Conservation (phyloP, 208 protist species). For the Leishmania tropica region DNA sequence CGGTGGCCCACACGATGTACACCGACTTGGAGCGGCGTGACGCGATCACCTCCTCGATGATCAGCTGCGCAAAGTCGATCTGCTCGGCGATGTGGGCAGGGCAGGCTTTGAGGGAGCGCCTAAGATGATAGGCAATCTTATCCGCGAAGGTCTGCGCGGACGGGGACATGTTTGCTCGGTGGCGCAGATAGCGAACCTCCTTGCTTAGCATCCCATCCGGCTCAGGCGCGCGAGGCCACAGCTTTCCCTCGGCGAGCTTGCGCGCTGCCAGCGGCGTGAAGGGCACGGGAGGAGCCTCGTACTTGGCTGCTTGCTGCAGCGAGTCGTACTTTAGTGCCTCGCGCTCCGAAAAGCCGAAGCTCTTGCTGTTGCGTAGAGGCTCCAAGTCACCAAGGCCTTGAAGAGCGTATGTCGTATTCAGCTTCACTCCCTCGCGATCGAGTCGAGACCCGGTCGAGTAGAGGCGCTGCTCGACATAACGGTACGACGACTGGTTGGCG, state of each 20-base stretch:
- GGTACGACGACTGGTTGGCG: conserved; percentile 57
- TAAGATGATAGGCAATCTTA: conserved; percentile 87
- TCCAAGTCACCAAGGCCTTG: conserved; percentile 90
- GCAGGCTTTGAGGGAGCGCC: conserved; percentile 81
- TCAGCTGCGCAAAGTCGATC: conserved; percentile 92
- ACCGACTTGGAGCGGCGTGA: conserved; percentile 86
- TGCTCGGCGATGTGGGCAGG: conserved; percentile 85
- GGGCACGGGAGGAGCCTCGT: conserved; percentile 69
- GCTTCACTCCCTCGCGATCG: conserved; percentile 78
- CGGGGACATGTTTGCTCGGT: conserved; percentile 87
- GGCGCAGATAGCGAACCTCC: conserved; percentile 76
- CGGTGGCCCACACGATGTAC: conserved; percentile 92
- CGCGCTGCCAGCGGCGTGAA: conserved; percentile 84
- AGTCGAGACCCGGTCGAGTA: conserved; percentile 80
- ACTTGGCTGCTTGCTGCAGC: conserved; percentile 63
- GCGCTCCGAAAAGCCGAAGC: conserved; percentile 82
- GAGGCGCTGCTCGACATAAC: conserved; percentile 80
- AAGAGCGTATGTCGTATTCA: conserved; percentile 86
- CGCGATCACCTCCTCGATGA: conserved; percentile 86
- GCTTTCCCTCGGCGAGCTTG: conserved; percentile 83
- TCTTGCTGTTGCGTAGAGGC: conserved; percentile 82
- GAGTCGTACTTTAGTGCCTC: conserved; percentile 85
- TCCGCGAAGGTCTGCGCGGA: conserved; percentile 78
- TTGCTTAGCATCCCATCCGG: conserved; percentile 81
- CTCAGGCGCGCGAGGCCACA: conserved; percentile 86